These are phyloP conservation scores for Schrenkiella parvula DNA, from an alignment of 345 rosid genomes.

Conservation along the genomic window DNA sequence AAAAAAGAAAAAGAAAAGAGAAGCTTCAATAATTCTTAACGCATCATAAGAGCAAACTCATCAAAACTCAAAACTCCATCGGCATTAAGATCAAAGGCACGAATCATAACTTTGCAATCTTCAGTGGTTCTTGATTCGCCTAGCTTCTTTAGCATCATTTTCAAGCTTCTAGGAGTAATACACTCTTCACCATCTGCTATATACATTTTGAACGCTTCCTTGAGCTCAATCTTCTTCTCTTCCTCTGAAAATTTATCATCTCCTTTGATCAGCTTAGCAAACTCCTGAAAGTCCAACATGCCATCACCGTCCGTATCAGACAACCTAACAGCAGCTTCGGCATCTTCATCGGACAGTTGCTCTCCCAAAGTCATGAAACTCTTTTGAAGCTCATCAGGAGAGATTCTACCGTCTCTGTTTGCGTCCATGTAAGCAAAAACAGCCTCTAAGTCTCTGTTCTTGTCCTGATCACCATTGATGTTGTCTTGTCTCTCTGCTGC, in stretches of 20 bases:
- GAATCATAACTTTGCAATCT: constrained; percentile 64
- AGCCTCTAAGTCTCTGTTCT: constrained; percentile 24
- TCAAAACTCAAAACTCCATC: constrained; percentile 68
- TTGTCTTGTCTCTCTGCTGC: neutral
- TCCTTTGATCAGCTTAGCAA: constrained; percentile 43
- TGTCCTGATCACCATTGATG: neutral
- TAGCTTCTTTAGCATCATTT: constrained; percentile 48
- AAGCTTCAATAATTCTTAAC: neutral
- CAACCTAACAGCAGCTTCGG: constrained; percentile 42
- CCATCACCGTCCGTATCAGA: constrained; percentile 65
- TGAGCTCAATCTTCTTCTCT: constrained; percentile 41
- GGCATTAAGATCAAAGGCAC: constrained; percentile 57
- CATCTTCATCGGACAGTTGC: constrained; percentile 46
- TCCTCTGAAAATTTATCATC: constrained; percentile 33
- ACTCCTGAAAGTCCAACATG: constrained; percentile 50
- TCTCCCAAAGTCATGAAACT: constrained; percentile 48
- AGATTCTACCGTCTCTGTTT: constrained; percentile 57
- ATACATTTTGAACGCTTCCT: constrained; percentile 58
- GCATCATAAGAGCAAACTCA: constrained; percentile 74
- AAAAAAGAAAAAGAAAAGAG: neutral
- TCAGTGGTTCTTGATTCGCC: constrained; percentile 48
- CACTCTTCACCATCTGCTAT: constrained; percentile 47
- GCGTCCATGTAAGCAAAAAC: constrained; percentile 59
- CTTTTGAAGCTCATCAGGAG: constrained; percentile 46
- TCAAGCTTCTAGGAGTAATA: constrained; percentile 58